A percentile compares a stretch with the other conserved stretches of the same genome.
Conservation (phyloP, 176 grass and related monocot species). For the Coix lacrymajobi region DNA sequence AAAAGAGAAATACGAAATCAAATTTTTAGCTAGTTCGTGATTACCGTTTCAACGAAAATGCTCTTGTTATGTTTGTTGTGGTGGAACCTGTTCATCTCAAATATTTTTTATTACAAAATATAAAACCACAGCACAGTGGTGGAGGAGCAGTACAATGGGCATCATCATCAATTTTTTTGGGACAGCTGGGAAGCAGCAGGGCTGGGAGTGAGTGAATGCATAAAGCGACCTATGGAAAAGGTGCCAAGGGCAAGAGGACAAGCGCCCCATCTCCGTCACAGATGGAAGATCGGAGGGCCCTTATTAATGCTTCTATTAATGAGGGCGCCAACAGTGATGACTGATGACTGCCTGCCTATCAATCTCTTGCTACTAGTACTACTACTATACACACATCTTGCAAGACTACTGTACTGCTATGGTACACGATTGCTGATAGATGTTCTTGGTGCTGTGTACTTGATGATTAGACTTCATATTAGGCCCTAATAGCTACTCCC, state of each 20-base stretch:
- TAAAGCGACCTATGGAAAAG: constrained; percentile 31
- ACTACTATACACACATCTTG: background rate
- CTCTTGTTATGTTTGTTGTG: too few relatives aligned
- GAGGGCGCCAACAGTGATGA: background rate
- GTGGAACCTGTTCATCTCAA: too few relatives aligned
- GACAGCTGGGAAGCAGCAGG: background rate
- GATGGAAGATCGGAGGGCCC: constrained; percentile 3
- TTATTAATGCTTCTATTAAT: constrained; percentile 25
- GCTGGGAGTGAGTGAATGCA: constrained; percentile 16
- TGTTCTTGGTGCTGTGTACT: background rate
- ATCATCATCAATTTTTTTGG: background rate
- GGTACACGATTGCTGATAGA: background rate
- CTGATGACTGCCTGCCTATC: background rate
- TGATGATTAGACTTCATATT: background rate
- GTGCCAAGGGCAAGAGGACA: background rate
- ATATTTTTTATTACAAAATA: too few relatives aligned
- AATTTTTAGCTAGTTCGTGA: too few relatives aligned
- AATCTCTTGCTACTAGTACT: background rate
- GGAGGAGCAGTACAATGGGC: too few relatives aligned
- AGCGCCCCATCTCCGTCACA: background rate
- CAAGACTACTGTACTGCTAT: background rate
- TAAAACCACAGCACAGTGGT: too few relatives aligned
- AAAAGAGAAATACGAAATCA: too few relatives aligned
- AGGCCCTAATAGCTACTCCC: too few relatives aligned
- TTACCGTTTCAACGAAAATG: too few relatives aligned